Conservation (phyloP, 176 grass and related monocot species). For the Oryza punctata region DNA sequence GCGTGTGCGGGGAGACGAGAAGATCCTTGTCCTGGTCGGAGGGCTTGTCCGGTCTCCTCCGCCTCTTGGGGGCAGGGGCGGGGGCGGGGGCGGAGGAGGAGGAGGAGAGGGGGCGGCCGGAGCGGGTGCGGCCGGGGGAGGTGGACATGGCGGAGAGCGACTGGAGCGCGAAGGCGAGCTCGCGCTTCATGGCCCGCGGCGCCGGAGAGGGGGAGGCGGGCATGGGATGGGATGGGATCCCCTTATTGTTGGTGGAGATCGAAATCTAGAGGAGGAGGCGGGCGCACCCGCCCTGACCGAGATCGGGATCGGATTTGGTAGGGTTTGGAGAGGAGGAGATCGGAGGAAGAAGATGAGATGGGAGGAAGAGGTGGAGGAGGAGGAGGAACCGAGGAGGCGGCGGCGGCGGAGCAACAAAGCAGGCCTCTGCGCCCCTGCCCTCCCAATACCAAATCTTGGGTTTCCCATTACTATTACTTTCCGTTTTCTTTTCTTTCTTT, state of each 20-base stretch:
- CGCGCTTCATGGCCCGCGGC: slow-evolving; percentile 58
- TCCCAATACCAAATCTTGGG: too few species aligned
- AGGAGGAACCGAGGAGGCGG: background rate
- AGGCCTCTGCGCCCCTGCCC: background rate
- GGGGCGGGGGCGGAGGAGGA: background rate
- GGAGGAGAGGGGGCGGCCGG: slow-evolving; percentile 38
- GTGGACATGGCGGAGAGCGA: slow-evolving; percentile 44
- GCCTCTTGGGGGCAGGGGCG: slow-evolving; percentile 27
- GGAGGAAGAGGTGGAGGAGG: background rate
- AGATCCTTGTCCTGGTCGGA: slow-evolving; percentile 18
- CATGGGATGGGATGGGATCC: background rate
- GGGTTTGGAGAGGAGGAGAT: slow-evolving; percentile 31
- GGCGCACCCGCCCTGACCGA: background rate
- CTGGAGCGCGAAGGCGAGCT: slow-evolving; percentile 62
- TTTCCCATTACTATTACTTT: too few species aligned
- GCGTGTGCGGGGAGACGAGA: slow-evolving; percentile 37
- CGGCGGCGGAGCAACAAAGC: background rate
- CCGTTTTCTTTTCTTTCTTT: too few species aligned
- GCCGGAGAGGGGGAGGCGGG: slow-evolving; percentile 30
- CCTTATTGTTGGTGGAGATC: background rate
- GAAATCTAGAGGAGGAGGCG: background rate
- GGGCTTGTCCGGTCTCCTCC: slow-evolving; percentile 43
- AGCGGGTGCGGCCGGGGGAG: slow-evolving; percentile 58
- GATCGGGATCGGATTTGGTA: slow-evolving; percentile 4
- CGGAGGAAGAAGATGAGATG: slow-evolving; percentile 10